phyloP scores from a whole-genome alignment of 495 filamentous ascomycete species.

The Aspergillus funiculosus region DNA sequence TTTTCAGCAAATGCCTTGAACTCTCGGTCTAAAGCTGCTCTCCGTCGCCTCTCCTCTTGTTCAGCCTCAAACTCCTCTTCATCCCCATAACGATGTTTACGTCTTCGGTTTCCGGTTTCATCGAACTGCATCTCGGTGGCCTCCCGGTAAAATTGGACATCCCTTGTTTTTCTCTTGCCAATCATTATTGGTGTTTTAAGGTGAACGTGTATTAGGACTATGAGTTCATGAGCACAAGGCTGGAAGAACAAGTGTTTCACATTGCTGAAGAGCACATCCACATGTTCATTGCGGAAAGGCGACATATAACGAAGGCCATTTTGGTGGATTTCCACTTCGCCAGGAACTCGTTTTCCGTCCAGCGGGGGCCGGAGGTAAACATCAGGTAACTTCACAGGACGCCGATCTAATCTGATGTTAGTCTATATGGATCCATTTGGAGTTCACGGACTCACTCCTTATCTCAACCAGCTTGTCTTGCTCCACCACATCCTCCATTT shows the following conservation, averaged over 20 bases:
- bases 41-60: slow-evolving; percentile 87
- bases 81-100: slow-evolving; percentile 96
- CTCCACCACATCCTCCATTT: slow-evolving; percentile 99
- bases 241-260: slow-evolving; percentile 99
- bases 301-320: slow-evolving; percentile 97
- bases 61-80: slow-evolving; percentile 99
- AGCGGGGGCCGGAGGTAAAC: slow-evolving; percentile 90
- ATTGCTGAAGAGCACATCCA: slow-evolving; percentile 97
- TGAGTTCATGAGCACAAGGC: slow-evolving; percentile 88
- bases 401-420: slow-evolving; percentile 56
- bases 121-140: slow-evolving; percentile 98
- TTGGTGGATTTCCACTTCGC: slow-evolving; percentile 93
- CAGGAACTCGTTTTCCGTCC: slow-evolving; percentile 92
- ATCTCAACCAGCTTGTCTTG: slow-evolving; percentile 95
- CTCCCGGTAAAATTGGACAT: slow-evolving; percentile 97
- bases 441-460: slow-evolving; percentile 58
- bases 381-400: slow-evolving; percentile 78
- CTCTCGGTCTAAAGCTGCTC: slow-evolving; percentile 85
- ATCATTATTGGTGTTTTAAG: slow-evolving; percentile 98
- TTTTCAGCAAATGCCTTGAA: slow-evolving; percentile 98
- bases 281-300: slow-evolving; percentile 71
- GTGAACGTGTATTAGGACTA: slow-evolving; percentile 97
- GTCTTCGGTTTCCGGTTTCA: slow-evolving; percentile 95
- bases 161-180: slow-evolving; percentile 97
- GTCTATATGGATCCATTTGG: not conserved